Base-by-base conservation (phyloP, 1,139 yeast species). In the Candida sanyaensis region DNA sequence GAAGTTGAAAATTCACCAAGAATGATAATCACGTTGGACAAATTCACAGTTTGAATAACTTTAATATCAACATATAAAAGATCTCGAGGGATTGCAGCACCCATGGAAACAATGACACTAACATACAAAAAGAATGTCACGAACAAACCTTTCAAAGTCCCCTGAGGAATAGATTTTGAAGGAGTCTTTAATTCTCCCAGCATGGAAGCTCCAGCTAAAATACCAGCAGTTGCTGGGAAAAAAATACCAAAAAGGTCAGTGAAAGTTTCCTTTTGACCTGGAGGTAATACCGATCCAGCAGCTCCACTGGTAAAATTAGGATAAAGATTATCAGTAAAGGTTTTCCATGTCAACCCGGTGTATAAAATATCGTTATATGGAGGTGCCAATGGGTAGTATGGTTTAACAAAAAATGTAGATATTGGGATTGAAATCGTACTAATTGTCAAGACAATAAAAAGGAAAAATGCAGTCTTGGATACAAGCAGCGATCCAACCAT, bases 161-260 rank as follows among this genome's bases (percentile, higher is more conserved):
- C 99, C 51, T 78, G 76, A 0, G 99, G 98, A 46, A 93, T 93
- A 1, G 96, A 84, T 56, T 80, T 83, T 0, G 97, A 88, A 0
- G 99, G 99, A 49, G 78, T 83, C 50, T 80, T 73, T 52, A 93
- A 74, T 57, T 91, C 97, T n/a, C 99, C 98, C 41, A 97, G 90
- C 98, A 93, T 93, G 12, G 96, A 88, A 1, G 98, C 97, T n/a
- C 99, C 99, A 1, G 99, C 98, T 65, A 92, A 87, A 38, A 93
- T 92, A 50, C 99, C 99, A 2, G 98, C 96, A 0, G 98, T 92
- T 0, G 99, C 97, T 11, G 99, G 98, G 71, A 93, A 93, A 64
- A 93, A 89, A 45, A 93, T 88, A 2, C 98, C 98, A 77, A 93
- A 93, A 55, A 93, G 68, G 62, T 88, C 87, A 49, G 85, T 81